Evolutionary conservation across 805 yeast genomes (phyloP).

Genomic region (Candida railenensis): DNA sequence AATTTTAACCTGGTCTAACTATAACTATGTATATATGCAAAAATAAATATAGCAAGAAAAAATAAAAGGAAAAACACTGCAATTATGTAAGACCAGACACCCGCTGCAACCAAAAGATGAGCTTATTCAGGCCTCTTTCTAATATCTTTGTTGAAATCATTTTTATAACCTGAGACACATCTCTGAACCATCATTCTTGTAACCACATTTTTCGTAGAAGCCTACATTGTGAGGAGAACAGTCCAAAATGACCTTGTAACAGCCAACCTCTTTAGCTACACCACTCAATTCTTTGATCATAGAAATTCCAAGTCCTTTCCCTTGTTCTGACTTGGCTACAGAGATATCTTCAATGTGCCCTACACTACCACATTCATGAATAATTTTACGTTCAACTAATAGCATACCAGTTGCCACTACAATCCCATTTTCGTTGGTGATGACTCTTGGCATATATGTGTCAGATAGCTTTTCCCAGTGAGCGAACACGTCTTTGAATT

Average conservation of each 20-base stretch:
- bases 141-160: too few species aligned
- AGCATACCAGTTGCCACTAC: constrained; percentile 86
- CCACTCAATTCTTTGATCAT: constrained; percentile 62
- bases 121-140: too few species aligned
- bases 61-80: background rate
- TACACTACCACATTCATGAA: constrained; percentile 80
- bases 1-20: background rate
- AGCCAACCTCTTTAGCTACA: constrained; percentile 60
- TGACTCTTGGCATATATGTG: constrained; percentile 69
- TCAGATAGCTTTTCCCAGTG: constrained; percentile 56
- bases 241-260: constrained; percentile 88
- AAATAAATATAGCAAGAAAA: background rate
- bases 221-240: constrained; percentile 80
- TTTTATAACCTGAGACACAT: constrained; percentile 54
- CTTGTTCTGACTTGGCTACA: constrained; percentile 72
- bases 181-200: constrained; percentile 60
- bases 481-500: constrained; percentile 51
- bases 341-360: constrained; percentile 97
- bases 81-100: background rate
- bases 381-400: constrained; percentile 74
- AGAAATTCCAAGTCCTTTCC: constrained; percentile 71
- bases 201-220: constrained; percentile 89
- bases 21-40: background rate
- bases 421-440: constrained; percentile 47
- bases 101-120: background rate